Percentiles rank a stretch among this genome's conserved stretches.
These are phyloP conservation scores for Rhododendron griersonianum DNA, from an alignment of 148 eudicot species.

Conservation along the genomic window DNA sequence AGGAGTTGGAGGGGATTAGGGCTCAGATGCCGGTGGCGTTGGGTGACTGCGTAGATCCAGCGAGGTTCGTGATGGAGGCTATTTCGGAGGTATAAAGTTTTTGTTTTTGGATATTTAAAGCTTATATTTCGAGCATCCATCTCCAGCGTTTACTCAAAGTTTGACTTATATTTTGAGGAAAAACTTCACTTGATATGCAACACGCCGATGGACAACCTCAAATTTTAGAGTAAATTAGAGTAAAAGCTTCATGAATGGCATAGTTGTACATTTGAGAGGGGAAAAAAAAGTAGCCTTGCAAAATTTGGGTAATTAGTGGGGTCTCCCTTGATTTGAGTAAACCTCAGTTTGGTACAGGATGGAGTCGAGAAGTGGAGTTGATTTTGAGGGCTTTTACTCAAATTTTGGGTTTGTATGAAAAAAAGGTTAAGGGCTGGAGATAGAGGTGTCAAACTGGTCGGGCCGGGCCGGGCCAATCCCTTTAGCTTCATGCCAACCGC, in stretches of 20 bases:
- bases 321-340: not conserved
- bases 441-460: too few relatives aligned
- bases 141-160: not conserved
- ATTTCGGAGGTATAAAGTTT: conserved; percentile 44
- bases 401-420: too few relatives aligned
- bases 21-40: conserved; percentile 48
- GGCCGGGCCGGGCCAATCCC: too few relatives aligned
- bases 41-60: conserved; percentile 73
- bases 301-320: not conserved
- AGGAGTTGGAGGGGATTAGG: conserved; percentile 59
- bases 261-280: not conserved
- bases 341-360: not conserved
- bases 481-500: too few relatives aligned
- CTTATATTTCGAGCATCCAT: too few relatives aligned
- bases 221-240: not conserved
- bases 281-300: too few relatives aligned
- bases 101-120: too few relatives aligned
- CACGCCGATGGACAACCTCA: not conserved
- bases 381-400: not conserved
- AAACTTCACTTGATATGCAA: not conserved
- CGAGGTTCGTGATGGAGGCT: conserved; percentile 70
- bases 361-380: not conserved
- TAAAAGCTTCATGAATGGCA: not conserved
- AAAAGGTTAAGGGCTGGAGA: too few relatives aligned
- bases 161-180: not conserved